Base-by-base conservation (phyloP, 1,284 basidiomycete species). In the Fomes fomentarius region DNA sequence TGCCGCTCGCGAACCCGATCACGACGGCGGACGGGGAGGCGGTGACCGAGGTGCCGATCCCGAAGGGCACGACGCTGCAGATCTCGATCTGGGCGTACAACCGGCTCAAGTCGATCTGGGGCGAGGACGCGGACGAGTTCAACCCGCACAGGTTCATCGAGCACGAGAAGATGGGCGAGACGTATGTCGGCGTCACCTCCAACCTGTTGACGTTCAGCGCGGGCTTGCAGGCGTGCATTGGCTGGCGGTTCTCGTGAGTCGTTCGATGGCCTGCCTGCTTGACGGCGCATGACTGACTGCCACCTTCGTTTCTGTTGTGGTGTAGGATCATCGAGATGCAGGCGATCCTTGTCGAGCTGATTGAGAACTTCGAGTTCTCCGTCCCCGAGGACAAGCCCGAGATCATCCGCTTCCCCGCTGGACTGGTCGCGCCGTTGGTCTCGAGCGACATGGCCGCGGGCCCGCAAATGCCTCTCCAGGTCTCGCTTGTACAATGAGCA, bases 121-220 rank as follows among this genome's bases (percentile, higher is more conserved):
- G n/a, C n/a, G n/a, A n/a, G n/a, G n/a, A n/a, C n/a, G n/a, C n/a
- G n/a, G 67, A 81, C 50, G 65, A 67, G 25, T 84, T 78, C 65
- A 79, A 80, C 53, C 82, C 82, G 2, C 76, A 80, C 41, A 70
- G 82, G 44, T 84, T 80, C 78, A 62, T 83, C n/a, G 67, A 71
- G 12, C 54, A 54, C 25, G 61, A 68, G 10, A 74, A 76, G 55
- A 75, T 74, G 64, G 75, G 74, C 56, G 73, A 74, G 14, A 73
- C 75, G 6, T 74, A 70, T 4, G 60, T 81, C 9, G 81, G 80
- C 8, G 78, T 81, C 10, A 80, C 80, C 58, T 76, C 76, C 3
- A 81, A 82, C 65, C 56, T 81, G 76, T 81, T 61, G 55, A 53
- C 59, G 26, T 61, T 61, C 53, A 56, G 56, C 19, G 64, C 62